Evolutionary conservation across 148 eudicot species (phyloP), one percentile per base, ranked within the genome.

Genomic region (Amaranthus cruentus): DNA sequence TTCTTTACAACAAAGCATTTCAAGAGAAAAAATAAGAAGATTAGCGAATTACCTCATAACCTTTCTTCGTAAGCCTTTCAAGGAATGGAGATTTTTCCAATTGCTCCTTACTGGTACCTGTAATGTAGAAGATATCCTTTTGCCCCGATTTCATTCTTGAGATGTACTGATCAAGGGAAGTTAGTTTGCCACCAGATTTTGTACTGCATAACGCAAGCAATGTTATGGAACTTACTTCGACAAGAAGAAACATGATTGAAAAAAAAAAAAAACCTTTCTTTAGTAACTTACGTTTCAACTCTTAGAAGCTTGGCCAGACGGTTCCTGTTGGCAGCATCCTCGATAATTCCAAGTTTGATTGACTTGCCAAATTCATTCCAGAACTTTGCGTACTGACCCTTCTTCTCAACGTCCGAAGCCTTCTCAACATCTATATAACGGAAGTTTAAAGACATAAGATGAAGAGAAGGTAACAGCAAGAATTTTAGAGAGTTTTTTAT

Each of bases 331-430:
- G 97, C 79, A 18, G 98, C 97, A 85, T 95, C 98, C 84, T 95
- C 98, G 67, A 95, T 87, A 18, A 95, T 91, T 60, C 98, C 98
- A 77, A 95, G 98, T 81, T 95, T 95, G 61, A 95, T 86, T 54
- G 98, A 91, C 85, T 95, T 95, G 73, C 98, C 98, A 85, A 91
- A 95, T 80, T 95, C 98, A 81, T 95, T 94, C 98, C 97, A 95
- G 87, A 95, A 95, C 85, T 84, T 95, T 2, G 93, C 72, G 70
- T 95, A 95, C 58, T 91, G 90, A 47, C 98, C 97, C 80, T 90
- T 94, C 89, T 95, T 95, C 81, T 90, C 98, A 82, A 67, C 55
- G 62, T 86, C 96, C 56, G 79, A 77, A 21, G 97, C 84, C 80
- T 87, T 92, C 80, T 91, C 93, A 68, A 90, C 85, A 73, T 91